Conservation (phyloP, 306 rosid species). For the Boehmeria nivea region DNA sequence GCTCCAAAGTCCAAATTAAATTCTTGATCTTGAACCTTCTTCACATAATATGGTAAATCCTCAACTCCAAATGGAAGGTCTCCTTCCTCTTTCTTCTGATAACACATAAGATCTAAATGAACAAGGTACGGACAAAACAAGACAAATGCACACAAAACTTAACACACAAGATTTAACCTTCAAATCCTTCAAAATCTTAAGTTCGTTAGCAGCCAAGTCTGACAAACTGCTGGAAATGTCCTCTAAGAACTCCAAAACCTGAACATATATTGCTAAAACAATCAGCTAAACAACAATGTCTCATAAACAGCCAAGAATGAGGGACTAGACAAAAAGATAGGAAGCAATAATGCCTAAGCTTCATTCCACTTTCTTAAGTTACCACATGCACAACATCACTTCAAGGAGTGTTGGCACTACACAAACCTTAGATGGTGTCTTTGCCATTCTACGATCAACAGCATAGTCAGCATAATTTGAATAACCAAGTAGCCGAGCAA, state of each 20-base stretch:
- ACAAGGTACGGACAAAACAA: conserved; percentile 22
- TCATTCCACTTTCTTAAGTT: background rate
- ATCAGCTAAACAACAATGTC: conserved; percentile 15
- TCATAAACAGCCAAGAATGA: background rate
- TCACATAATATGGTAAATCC: conserved; percentile 74
- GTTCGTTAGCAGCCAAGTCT: conserved; percentile 66
- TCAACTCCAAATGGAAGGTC: conserved; percentile 80
- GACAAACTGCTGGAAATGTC: conserved; percentile 66
- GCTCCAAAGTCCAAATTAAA: conserved; percentile 63
- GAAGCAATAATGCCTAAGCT: background rate
- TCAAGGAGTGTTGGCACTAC: background rate
- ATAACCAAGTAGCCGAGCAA: conserved; percentile 82
- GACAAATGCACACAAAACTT: conserved; percentile 12
- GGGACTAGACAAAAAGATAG: background rate
- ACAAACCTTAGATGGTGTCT: conserved; percentile 83
- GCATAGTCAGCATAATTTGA: conserved; percentile 88
- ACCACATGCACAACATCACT: background rate
- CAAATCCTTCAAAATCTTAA: conserved; percentile 62
- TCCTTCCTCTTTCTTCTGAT: conserved; percentile 90
- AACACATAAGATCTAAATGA: conserved; percentile 25
- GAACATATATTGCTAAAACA: conserved; percentile 13
- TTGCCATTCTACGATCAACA: conserved; percentile 81
- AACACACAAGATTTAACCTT: conserved; percentile 39
- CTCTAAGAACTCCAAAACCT: conserved; percentile 93
- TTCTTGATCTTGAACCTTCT: conserved; percentile 62